Percentiles rank a stretch among this genome's conserved stretches.
Evolutionary conservation across 441 rosid genomes (phyloP).

Genomic region (Euphorbia celastroides): DNA sequence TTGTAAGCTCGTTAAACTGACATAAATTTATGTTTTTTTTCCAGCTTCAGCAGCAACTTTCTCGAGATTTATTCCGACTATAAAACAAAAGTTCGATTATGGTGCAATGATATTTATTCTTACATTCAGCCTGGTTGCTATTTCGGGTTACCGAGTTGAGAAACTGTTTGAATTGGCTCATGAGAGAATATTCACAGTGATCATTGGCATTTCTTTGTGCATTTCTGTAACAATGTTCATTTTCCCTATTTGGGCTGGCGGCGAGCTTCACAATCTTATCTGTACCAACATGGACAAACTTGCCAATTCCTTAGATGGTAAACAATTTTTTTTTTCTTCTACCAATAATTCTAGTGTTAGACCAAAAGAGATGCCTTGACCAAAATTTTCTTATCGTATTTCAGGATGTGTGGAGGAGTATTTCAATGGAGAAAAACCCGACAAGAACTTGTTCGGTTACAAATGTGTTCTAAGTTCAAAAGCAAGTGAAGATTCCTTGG

Average conservation of each 20-base stretch:
- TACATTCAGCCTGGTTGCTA: constrained; percentile 67
- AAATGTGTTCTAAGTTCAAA: constrained; percentile 56
- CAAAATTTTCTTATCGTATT: background rate
- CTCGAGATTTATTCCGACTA: constrained; percentile 43
- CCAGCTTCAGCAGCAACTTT: constrained; percentile 64
- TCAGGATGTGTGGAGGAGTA: constrained; percentile 41
- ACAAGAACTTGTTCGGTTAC: constrained; percentile 35
- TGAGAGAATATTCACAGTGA: constrained; percentile 51
- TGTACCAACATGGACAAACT: constrained; percentile 45
- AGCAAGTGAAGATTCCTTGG: constrained; percentile 65
- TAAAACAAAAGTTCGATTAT: constrained; percentile 59
- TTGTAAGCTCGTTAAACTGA: no score
- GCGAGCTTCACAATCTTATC: constrained; percentile 64
- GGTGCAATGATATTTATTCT: constrained; percentile 76
- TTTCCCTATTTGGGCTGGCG: constrained; percentile 80
- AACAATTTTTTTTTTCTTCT: background rate
- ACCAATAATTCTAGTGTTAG: background rate
- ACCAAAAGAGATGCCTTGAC: no score
- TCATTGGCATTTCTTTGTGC: constrained; percentile 55
- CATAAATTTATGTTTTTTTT: background rate
- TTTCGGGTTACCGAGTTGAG: constrained; percentile 47
- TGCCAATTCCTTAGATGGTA: constrained; percentile 61
- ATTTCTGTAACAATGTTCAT: constrained; percentile 48
- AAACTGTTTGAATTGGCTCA: constrained; percentile 43
- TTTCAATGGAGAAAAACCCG: constrained; percentile 23